Evolutionary conservation across 495 filamentous ascomycete species (phyloP).

Genomic region (Penicillium paradoxum): DNA sequence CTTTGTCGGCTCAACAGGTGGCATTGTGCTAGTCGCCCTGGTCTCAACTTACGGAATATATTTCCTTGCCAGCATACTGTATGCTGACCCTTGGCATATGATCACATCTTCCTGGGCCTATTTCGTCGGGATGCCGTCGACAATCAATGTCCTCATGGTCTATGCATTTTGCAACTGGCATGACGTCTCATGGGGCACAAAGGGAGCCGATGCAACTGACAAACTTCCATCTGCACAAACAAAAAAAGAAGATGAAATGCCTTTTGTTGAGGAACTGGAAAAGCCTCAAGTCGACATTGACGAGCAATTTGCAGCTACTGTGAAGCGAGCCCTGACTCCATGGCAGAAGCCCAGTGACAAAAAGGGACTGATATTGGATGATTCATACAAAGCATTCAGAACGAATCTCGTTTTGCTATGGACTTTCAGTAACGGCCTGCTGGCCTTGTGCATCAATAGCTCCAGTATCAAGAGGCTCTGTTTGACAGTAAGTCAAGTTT

Average conservation of each 20-base stretch:
- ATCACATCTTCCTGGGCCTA: slow-evolving; percentile 90
- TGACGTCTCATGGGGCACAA: slow-evolving; percentile 98
- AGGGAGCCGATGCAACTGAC: slow-evolving; percentile 92
- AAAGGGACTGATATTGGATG: slow-evolving; percentile 75
- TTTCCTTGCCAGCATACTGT: slow-evolving; percentile 91
- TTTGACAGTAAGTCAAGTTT: slow-evolving; percentile 59
- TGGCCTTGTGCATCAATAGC: slow-evolving; percentile 78
- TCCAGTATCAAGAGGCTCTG: slow-evolving; percentile 70
- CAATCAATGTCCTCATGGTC: slow-evolving; percentile 92
- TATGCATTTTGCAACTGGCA: slow-evolving; percentile 99
- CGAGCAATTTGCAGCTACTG: slow-evolving; percentile 86
- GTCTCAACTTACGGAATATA: slow-evolving; percentile 93
- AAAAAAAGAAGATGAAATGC: slow-evolving; percentile 69
- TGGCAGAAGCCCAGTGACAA: slow-evolving; percentile 63
- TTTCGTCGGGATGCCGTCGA: slow-evolving; percentile 52
- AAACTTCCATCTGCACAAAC: slow-evolving; percentile 81
- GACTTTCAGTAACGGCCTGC: slow-evolving; percentile 84
- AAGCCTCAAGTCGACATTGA: slow-evolving; percentile 96
- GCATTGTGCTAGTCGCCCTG: slow-evolving; percentile 76
- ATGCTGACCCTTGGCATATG: slow-evolving; percentile 99
- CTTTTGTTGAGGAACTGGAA: slow-evolving; percentile 87
- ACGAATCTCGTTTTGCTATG: slow-evolving; percentile 81
- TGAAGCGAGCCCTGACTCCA: slow-evolving; percentile 79
- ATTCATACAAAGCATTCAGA: slow-evolving; percentile 95
- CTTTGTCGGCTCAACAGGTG: slow-evolving; percentile 70